phyloP scores from a whole-genome alignment of 352 stramenopile genomes.

The Phytopythium boreale region DNA sequence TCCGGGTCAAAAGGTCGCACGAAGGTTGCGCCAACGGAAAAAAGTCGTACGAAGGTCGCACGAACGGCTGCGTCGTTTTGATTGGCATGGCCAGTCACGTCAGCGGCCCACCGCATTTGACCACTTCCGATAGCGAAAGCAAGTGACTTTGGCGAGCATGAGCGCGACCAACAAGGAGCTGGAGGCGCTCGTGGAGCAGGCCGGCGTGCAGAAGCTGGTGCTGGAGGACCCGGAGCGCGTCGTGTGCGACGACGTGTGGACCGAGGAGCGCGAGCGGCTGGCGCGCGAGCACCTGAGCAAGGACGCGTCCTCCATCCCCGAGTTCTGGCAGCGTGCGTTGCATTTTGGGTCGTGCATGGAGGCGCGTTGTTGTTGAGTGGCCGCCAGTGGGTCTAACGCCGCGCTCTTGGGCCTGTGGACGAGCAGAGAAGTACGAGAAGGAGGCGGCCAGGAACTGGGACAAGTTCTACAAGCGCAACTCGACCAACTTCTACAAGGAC shows the following conservation, averaged over 20 bases:
- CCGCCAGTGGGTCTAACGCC: neutral
- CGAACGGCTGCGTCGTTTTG: neutral
- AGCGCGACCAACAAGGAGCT: constrained; percentile 63
- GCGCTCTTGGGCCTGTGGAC: neutral
- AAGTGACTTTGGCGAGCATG: constrained; percentile 14
- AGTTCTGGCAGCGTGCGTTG: constrained; percentile 72
- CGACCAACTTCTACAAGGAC: constrained; percentile 95
- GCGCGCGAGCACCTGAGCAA: constrained; percentile 61
- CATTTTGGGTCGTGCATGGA: too few relatives aligned
- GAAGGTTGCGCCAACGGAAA: constrained; percentile 13
- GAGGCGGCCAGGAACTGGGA: constrained; percentile 91
- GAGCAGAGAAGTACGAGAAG: constrained; percentile 73
- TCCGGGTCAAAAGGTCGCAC: constrained; percentile 10
- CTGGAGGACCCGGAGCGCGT: constrained; percentile 59
- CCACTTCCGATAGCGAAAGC: neutral
- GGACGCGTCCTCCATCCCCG: constrained; percentile 75
- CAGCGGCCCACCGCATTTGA: too few relatives aligned
- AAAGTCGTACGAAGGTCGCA: constrained; percentile 10
- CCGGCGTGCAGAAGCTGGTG: constrained; percentile 62
- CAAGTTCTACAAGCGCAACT: constrained; percentile 93
- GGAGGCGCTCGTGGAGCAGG: constrained; percentile 74
- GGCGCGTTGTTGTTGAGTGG: too few relatives aligned
- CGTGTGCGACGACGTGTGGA: constrained; percentile 84
- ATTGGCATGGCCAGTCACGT: neutral
- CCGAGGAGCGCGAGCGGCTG: constrained; percentile 68